phyloP scores from a whole-genome alignment of 2,329 filamentous ascomycete genomes.

The Microdochium nivale region DNA sequence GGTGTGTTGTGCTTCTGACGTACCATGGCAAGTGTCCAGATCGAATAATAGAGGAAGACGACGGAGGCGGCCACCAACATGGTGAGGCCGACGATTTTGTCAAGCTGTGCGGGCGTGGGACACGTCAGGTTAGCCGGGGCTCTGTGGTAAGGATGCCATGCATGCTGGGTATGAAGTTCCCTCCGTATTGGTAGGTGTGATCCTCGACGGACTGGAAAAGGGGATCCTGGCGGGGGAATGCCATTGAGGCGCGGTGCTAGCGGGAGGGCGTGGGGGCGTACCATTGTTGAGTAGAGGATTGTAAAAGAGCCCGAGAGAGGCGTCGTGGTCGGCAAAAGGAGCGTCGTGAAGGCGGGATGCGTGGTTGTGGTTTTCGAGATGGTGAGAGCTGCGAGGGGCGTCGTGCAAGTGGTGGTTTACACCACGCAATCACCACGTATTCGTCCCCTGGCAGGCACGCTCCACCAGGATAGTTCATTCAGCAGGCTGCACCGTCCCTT shows the following conservation, averaged over 20 bases:
- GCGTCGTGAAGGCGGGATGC: constrained; percentile 1
- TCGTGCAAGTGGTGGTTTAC: background rate
- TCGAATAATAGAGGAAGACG: constrained; percentile 79
- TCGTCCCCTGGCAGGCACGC: too few species aligned
- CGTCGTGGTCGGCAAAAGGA: constrained; percentile 2
- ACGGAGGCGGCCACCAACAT: constrained; percentile 58
- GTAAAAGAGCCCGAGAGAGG: background rate
- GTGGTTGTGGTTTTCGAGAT: background rate
- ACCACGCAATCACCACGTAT: too few species aligned
- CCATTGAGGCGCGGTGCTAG: background rate
- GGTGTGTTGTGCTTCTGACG: constrained; percentile 4
- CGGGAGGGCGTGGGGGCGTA: constrained; percentile 4
- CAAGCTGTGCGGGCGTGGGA: constrained; percentile 60
- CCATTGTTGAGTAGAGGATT: constrained; percentile 18
- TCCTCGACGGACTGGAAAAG: too few species aligned
- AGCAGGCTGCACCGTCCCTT: too few species aligned
- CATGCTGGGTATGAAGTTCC: too few species aligned
- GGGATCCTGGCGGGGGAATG: background rate
- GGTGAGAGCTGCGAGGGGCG: constrained; percentile 2
- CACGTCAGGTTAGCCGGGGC: too few species aligned
- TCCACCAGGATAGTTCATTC: too few species aligned
- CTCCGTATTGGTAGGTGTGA: too few species aligned
- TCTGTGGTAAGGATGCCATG: too few species aligned
- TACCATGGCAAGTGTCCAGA: constrained; percentile 98
- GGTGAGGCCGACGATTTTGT: constrained; percentile 67